Evolutionary conservation across 768 basidiomycete species (phyloP).

Genomic region (Trametopsis cervina): DNA sequence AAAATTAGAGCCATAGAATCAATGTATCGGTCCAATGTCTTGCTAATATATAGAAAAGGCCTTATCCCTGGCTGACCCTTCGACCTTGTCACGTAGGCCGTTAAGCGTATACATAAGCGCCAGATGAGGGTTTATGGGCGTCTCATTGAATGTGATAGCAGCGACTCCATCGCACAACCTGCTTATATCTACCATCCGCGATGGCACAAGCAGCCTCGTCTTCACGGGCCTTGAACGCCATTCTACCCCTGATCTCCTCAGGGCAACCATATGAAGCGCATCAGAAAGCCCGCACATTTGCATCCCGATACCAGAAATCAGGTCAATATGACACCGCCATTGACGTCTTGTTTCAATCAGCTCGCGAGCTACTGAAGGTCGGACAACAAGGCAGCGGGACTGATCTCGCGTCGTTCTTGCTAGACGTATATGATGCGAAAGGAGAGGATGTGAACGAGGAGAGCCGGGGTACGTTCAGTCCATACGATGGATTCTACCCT

Average conservation of each 20-base stretch:
- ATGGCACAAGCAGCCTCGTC: constrained; percentile 34
- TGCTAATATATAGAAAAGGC: too few relatives aligned
- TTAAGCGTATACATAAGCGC: too few relatives aligned
- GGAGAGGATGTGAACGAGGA: constrained; percentile 69
- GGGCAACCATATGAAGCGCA: constrained; percentile 88
- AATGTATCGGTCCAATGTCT: too few relatives aligned
- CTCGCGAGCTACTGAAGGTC: constrained; percentile 80
- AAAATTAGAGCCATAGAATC: background rate
- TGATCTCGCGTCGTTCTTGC: constrained; percentile 72
- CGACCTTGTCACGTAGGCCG: too few relatives aligned
- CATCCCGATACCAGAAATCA: constrained; percentile 79
- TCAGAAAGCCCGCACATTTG: constrained; percentile 94
- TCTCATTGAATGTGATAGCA: too few relatives aligned
- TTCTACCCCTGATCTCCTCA: constrained; percentile 61
- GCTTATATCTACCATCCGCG: too few relatives aligned
- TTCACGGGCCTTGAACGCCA: constrained; percentile 65
- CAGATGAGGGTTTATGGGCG: too few relatives aligned
- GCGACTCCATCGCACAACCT: too few relatives aligned
- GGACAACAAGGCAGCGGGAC: constrained; percentile 87
- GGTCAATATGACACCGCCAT: constrained; percentile 80
- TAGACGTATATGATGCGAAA: constrained; percentile 79
- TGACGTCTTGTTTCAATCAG: constrained; percentile 88
- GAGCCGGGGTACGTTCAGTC: constrained; percentile 57
- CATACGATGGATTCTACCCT: background rate
- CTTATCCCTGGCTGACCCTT: too few relatives aligned